Conservation (phyloP, 2,329 filamentous ascomycete genomes). For the Xylariaceae sp. region DNA sequence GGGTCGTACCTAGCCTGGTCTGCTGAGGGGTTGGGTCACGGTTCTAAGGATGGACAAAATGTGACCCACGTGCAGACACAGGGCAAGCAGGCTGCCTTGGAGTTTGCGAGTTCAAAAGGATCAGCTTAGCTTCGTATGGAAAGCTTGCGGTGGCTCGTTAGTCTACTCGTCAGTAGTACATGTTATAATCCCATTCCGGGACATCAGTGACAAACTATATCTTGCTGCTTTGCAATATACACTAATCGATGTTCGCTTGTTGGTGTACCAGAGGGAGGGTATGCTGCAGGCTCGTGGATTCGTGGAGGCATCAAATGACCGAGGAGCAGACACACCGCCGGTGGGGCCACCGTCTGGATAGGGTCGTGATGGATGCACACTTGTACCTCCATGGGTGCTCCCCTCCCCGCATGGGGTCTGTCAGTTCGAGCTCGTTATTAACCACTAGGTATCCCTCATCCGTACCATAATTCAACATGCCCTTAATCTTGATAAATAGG, state of each 20-base stretch:
- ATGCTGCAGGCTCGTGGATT: neutral
- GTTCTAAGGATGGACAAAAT: neutral
- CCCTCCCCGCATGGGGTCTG: constrained; percentile 10
- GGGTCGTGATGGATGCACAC: neutral
- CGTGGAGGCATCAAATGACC: constrained; percentile 13
- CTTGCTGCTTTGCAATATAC: too few relatives aligned
- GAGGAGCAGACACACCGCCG: neutral
- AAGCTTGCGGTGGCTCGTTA: neutral
- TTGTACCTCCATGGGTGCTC: constrained; percentile 5
- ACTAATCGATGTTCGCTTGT: too few relatives aligned
- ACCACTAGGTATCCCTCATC: constrained; percentile 2
- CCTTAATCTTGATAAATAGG: too few relatives aligned
- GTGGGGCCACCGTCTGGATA: constrained; percentile 11
- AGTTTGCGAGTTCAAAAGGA: neutral
- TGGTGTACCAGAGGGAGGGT: too few relatives aligned
- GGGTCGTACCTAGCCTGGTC: neutral
- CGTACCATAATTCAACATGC: neutral
- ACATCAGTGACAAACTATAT: neutral
- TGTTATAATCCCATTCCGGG: neutral
- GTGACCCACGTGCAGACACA: neutral
- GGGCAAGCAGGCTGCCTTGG: constrained; percentile 1
- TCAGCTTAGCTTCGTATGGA: neutral
- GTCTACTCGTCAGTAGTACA: neutral
- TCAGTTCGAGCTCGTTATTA: neutral
- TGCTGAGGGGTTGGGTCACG: neutral